phyloP scores from a whole-genome alignment of 495 filamentous ascomycete species.

The Rostrohypoxylon terebratum region DNA sequence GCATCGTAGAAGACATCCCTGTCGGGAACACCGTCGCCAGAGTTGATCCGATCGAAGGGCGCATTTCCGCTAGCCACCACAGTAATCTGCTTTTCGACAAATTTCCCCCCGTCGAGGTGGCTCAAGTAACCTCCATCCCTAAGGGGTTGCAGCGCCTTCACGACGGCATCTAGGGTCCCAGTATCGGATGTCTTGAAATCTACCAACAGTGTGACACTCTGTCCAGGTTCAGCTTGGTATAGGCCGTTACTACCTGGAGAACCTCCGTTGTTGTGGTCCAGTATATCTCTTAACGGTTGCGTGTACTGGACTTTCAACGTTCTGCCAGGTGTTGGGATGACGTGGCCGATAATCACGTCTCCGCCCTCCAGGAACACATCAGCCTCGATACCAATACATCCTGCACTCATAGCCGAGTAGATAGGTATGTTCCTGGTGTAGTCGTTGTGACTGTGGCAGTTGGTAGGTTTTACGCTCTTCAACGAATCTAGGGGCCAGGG shows the following conservation, averaged over 20 bases:
- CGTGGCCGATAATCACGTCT: conserved; percentile 49
- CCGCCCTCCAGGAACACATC: conserved; percentile 46
- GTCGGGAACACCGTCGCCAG: conserved; percentile 54
- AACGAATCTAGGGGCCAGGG: conserved; percentile 51
- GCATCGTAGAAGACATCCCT: conserved; percentile 74
- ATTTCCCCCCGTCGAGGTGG: conserved; percentile 61
- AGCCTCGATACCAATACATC: conserved; percentile 52
- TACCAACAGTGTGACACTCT: conserved; percentile 73
- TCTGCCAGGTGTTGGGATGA: conserved; percentile 42
- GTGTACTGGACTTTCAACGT: conserved; percentile 47
- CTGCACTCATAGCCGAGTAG: conserved; percentile 46
- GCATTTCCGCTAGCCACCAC: conserved; percentile 79
- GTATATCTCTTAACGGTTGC: conserved; percentile 45
- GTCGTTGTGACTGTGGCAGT: conserved; percentile 52
- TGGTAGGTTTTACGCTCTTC: conserved; percentile 43
- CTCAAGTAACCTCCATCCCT: conserved; percentile 68
- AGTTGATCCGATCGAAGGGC: conserved; percentile 66
- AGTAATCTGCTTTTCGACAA: conserved; percentile 69
- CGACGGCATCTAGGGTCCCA: conserved; percentile 62
- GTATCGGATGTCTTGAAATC: conserved; percentile 69
- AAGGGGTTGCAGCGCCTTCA: conserved; percentile 69
- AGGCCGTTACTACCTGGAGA: conserved; percentile 55
- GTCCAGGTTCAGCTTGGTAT: conserved; percentile 63
- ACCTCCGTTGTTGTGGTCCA: conserved; percentile 50
- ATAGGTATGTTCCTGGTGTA: conserved; percentile 47